Conservation (phyloP, 129 eudicot species). For the Flaveria linearis region DNA sequence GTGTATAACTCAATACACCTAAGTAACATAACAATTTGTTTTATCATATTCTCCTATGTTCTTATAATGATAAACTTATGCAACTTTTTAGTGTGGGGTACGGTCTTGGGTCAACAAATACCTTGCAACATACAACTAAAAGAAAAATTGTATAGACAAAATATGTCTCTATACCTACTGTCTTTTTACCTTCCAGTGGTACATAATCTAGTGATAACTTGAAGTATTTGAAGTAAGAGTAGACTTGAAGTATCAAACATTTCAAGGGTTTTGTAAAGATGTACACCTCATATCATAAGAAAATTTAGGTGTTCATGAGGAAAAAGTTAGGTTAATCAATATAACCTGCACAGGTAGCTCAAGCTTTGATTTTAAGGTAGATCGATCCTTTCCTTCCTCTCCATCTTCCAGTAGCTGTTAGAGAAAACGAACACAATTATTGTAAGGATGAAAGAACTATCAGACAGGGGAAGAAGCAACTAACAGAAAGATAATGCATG, state of each 20-base stretch:
- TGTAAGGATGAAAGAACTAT: slow-evolving; percentile 21
- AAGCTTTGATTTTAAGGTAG: slow-evolving; percentile 82
- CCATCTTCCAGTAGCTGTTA: slow-evolving; percentile 89
- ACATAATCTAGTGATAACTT: slow-evolving; percentile 1
- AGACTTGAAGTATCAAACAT: slow-evolving; percentile 16
- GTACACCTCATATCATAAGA: slow-evolving; percentile 3
- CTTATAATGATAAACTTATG: slow-evolving; percentile 10
- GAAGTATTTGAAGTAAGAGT: neutral
- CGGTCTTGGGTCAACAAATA: slow-evolving; percentile 19
- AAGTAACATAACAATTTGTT: slow-evolving; percentile 9
- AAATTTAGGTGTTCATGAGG: slow-evolving; percentile 7
- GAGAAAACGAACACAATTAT: slow-evolving; percentile 9
- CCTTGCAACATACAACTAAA: slow-evolving; percentile 7
- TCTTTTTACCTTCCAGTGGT: neutral
- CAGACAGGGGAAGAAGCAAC: slow-evolving; percentile 7
- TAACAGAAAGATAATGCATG: neutral
- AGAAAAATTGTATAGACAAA: neutral
- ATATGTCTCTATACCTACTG: neutral
- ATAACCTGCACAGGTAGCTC: slow-evolving; percentile 97
- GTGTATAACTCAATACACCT: neutral
- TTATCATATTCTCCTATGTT: slow-evolving; percentile 7
- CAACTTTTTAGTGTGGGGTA: slow-evolving; percentile 4
- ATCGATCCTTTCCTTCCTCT: slow-evolving; percentile 83
- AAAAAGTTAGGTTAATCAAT: slow-evolving; percentile 7
- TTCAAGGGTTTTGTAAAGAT: neutral